Percentiles rank a stretch among this genome's conserved stretches.
Conservation (phyloP, 2,329 filamentous ascomycete genomes). For the Aspergillus luchuensis region DNA sequence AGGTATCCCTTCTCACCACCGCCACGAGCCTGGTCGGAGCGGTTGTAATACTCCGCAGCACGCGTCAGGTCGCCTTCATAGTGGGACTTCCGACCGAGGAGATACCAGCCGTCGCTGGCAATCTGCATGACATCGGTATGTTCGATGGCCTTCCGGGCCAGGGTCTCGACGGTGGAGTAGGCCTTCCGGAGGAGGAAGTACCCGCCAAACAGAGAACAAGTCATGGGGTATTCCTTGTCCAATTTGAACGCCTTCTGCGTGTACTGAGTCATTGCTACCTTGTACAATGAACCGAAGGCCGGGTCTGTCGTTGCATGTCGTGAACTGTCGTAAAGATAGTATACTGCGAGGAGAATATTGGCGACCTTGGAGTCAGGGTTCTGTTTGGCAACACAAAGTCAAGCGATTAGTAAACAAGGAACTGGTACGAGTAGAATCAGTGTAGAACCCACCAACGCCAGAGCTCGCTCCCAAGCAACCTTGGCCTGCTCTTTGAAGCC, state of each 20-base stretch:
- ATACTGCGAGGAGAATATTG: conserved; percentile 85
- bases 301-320: conserved; percentile 81
- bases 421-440: neutral
- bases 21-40: conserved; percentile 87
- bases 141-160: conserved; percentile 92
- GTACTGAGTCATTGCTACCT: conserved; percentile 91
- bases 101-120: conserved; percentile 96
- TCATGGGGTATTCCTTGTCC: conserved; percentile 86
- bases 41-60: conserved; percentile 83
- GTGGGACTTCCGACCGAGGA: conserved; percentile 89
- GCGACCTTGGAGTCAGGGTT: conserved; percentile 84
- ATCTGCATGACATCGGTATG: conserved; percentile 95
- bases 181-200: conserved; percentile 87
- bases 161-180: conserved; percentile 76
- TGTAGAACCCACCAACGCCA: conserved; percentile 66
- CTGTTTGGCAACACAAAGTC: conserved; percentile 26
- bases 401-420: neutral
- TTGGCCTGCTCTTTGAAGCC: conserved; percentile 93
- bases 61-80: conserved; percentile 72
- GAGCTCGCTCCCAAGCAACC: conserved; percentile 80
- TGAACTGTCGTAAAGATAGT: conserved; percentile 83
- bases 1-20: conserved; percentile 88
- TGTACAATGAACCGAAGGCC: conserved; percentile 82
- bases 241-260: conserved; percentile 92
- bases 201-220: conserved; percentile 83